These are phyloP conservation scores for Xerocomellus dryophilus DNA, from an alignment of 768 basidiomycete species.

Conservation along the genomic window DNA sequence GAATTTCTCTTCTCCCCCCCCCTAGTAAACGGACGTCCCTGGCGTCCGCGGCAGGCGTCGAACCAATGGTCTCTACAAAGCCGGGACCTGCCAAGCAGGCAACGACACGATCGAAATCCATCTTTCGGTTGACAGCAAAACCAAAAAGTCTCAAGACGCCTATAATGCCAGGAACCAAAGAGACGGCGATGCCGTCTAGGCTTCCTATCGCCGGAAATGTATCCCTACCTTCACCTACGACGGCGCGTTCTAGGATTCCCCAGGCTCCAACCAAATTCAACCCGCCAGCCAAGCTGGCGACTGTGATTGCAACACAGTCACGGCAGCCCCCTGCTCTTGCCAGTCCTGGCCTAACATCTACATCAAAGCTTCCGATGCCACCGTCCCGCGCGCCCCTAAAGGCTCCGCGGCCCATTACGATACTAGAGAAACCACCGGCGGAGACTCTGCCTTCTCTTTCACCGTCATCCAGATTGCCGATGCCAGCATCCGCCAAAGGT, in stretches of 20 bases:
- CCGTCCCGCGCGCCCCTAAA: constrained; percentile 16
- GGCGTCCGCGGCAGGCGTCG: constrained; percentile 24
- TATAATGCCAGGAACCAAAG: background rate
- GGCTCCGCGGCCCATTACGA: constrained; percentile 1
- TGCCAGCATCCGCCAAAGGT: constrained; percentile 25
- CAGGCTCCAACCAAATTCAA: constrained; percentile 25
- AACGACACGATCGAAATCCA: constrained; percentile 26
- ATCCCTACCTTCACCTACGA: constrained; percentile 4
- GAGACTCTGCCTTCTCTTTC: background rate
- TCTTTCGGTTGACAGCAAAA: constrained; percentile 29
- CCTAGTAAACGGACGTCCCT: constrained; percentile 28
- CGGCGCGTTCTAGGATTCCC: constrained; percentile 19
- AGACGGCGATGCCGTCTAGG: constrained; percentile 8
- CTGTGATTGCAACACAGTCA: constrained; percentile 27
- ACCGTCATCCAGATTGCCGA: constrained; percentile 20
- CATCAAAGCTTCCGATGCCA: constrained; percentile 22
- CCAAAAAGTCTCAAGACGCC: constrained; percentile 24
- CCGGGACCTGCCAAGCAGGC: background rate
- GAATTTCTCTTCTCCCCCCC: constrained; percentile 24
- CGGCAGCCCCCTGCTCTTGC: constrained; percentile 4
- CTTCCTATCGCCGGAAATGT: constrained; percentile 9
- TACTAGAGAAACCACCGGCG: constrained; percentile 5
- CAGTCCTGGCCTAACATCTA: background rate
- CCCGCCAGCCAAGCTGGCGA: constrained; percentile 31
- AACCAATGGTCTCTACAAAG: constrained; percentile 10